phyloP scores from a whole-genome alignment of 73 alveolate genomes.

The Paramecium biaurelia region DNA sequence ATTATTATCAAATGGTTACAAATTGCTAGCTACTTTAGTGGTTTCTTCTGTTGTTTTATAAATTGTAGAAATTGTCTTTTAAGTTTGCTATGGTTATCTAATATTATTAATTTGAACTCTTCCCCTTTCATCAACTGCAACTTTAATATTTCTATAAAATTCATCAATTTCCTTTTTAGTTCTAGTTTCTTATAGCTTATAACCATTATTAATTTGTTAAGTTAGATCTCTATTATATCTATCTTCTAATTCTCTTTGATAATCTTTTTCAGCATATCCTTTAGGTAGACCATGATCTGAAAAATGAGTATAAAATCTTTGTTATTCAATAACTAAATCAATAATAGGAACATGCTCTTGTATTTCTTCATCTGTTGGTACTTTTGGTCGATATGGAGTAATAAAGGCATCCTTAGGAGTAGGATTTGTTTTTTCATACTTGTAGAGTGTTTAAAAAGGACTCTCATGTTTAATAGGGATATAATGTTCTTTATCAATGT shows the following conservation, averaged over 20 bases:
- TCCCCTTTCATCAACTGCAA: neutral
- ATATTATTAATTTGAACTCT: neutral
- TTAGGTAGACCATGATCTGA: neutral
- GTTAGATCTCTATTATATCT: neutral
- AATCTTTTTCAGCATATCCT: neutral
- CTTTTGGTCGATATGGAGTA: neutral
- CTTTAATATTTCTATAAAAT: neutral
- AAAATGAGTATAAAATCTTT: neutral
- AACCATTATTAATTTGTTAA: neutral
- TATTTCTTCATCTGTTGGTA: neutral
- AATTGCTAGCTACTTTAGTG: neutral
- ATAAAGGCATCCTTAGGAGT: constrained; percentile 14
- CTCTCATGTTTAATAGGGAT: neutral
- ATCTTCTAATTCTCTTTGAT: neutral
- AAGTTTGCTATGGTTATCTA: neutral
- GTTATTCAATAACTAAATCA: neutral
- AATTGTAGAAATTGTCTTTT: neutral
- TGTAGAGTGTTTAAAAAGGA: neutral
- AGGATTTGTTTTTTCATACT: neutral
- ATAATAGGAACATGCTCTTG: neutral
- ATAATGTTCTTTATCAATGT: neutral
- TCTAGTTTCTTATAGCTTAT: neutral
- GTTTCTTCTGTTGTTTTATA: neutral
- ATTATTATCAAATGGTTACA: neutral
- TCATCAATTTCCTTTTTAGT: neutral